phyloP scores from a whole-genome alignment of 2,329 filamentous ascomycete species.

The Aphanocladium album region DNA sequence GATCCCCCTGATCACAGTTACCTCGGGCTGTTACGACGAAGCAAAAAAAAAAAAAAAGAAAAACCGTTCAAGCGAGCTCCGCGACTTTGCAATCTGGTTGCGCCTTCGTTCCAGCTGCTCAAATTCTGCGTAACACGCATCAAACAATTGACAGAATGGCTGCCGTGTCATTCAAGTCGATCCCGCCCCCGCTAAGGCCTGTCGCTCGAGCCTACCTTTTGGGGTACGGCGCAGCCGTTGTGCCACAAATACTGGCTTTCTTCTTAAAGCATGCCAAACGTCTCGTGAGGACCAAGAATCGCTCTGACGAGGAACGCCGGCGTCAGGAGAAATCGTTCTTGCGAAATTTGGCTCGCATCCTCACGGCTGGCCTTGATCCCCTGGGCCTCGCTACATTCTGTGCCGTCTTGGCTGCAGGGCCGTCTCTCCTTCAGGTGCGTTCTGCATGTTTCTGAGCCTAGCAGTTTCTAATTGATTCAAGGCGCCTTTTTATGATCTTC shows the following conservation, averaged over 20 bases:
- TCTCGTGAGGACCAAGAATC: conserved; percentile 24
- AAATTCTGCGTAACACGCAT: not conserved
- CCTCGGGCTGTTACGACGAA: not conserved
- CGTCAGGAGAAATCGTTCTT: conserved; percentile 26
- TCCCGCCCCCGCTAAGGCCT: conserved; percentile 50
- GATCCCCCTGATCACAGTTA: not conserved
- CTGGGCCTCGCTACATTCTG: conserved; percentile 59
- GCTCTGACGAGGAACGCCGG: conserved; percentile 21
- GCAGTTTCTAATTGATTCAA: not conserved
- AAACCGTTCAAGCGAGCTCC: not conserved
- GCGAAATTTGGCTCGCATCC: conserved; percentile 32
- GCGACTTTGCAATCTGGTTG: not conserved
- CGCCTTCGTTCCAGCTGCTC: not conserved
- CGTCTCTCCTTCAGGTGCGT: conserved; percentile 55
- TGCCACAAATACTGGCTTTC: conserved; percentile 50
- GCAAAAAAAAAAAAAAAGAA: too few relatives aligned
- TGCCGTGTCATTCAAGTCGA: conserved; percentile 19
- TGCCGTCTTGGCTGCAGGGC: conserved; percentile 53
- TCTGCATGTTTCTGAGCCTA: not conserved
- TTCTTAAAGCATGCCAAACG: conserved; percentile 45
- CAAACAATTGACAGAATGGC: not conserved
- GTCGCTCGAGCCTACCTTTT: conserved; percentile 54
- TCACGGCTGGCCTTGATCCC: conserved; percentile 47
- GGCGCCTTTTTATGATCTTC: not conserved
- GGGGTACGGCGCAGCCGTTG: conserved; percentile 55